These are phyloP conservation scores for Heliamphora exappendiculata DNA, from an alignment of 148 eudicot genomes.

Conservation along the genomic window DNA sequence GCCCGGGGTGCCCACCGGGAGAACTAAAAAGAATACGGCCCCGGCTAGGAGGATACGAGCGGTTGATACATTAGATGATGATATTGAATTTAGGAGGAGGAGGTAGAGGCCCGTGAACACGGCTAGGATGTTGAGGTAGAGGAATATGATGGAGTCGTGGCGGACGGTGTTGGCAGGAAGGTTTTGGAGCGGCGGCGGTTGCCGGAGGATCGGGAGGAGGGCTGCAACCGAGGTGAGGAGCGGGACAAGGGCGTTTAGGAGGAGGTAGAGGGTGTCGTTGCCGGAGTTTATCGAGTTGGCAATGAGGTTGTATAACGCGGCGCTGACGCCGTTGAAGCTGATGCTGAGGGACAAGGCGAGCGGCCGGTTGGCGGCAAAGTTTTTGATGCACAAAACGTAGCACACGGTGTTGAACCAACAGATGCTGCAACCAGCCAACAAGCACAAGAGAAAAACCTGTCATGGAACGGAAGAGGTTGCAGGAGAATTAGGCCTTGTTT, in stretches of 20 bases:
- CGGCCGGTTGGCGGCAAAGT: conserved; percentile 53
- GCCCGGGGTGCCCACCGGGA: conserved; percentile 54
- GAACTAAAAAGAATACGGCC: conserved; percentile 46
- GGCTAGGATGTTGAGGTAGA: conserved; percentile 51
- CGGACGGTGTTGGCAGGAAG: conserved; percentile 27
- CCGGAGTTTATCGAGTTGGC: conserved; percentile 52
- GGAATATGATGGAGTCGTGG: conserved; percentile 51
- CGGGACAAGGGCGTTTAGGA: conserved; percentile 60
- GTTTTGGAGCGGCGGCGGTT: conserved; percentile 38
- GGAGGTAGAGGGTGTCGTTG: conserved; percentile 41
- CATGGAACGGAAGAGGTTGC: not conserved
- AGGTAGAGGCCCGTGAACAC: conserved; percentile 70
- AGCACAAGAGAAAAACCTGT: conserved; percentile 62
- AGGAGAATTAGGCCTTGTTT: not conserved
- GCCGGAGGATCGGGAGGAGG: conserved; percentile 56
- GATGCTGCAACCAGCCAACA: conserved; percentile 81
- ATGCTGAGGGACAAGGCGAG: conserved; percentile 70
- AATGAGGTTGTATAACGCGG: conserved; percentile 66
- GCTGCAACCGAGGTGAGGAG: conserved; percentile 45
- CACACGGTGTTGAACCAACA: conserved; percentile 96
- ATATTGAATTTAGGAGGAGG: conserved; percentile 47
- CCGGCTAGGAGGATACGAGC: conserved; percentile 50
- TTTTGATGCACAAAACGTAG: conserved; percentile 65
- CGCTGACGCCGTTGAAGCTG: conserved; percentile 79
- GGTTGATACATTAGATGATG: conserved; percentile 7